Evolutionary conservation across 1,284 basidiomycete genomes (phyloP), one percentile per base, ranked within the genome.

Genomic region (Trichosporon sp.): DNA sequence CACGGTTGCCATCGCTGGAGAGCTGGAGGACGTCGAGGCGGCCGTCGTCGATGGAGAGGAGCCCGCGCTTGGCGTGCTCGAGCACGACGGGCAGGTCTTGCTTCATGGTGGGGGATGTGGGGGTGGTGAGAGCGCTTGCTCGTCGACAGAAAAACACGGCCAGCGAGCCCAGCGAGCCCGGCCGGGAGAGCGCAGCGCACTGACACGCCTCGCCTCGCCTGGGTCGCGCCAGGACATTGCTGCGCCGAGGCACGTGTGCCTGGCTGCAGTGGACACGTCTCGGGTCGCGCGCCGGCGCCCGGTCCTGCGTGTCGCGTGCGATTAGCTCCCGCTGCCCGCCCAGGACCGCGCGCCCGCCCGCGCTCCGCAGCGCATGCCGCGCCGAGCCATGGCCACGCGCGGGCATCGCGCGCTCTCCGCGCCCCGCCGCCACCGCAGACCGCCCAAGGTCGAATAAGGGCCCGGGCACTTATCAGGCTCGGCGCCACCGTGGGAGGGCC

Each of bases 1-100:
- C 67, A 82, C 81, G 81, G 18, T 72, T 69, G 9, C 81, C 81
- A 65, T 82, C 81, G 38, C 72, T 70, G 8, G 78, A 77, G n/a
- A 82, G 73, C 69, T 82, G 80, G 9, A 82, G 72, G 2, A 82
- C 77, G 63, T 81, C 77, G 12, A 82, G 70, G 18, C 71, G 72
- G 3, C 74, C 77, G 60, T 79, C 78, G 64, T 82, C 80, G 35
- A 82, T 69, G 3, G 77, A 77, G 44, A 82, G 69, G 13, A 82
- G 69, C 23, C 81, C 81, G 9, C 79, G 66, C 67, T 78, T 79
- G 53, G 79, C 74, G 65, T 82, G 79, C 64, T 80, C 79, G 34
- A 82, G 70, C 23, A 80, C 69, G 21, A 81, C 79, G 0, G 80
- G 77, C 1, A 82, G 72, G 68, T 80, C 80, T 51, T 76, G 77